Conservation (phyloP, 441 rosid genomes). For the Macaranga tanarius region DNA sequence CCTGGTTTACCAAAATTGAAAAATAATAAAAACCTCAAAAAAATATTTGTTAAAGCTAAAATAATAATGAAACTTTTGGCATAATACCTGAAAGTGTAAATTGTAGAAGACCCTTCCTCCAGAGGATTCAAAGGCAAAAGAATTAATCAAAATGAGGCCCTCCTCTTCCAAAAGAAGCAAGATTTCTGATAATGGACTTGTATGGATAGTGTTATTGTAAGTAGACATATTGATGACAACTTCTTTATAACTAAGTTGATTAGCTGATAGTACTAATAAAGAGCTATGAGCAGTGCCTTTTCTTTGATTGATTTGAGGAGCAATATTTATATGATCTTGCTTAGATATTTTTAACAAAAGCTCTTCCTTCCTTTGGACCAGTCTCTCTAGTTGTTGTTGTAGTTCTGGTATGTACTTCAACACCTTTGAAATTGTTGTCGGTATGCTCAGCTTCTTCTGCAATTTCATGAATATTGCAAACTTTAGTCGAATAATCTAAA, state of each 20-base stretch:
- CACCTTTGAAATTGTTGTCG: slow-evolving; percentile 47
- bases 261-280: slow-evolving; percentile 36
- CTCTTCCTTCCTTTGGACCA: slow-evolving; percentile 39
- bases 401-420: slow-evolving; percentile 58
- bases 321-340: slow-evolving; percentile 5
- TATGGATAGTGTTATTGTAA: slow-evolving; percentile 10
- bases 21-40: too few species aligned
- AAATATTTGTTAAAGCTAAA: too few species aligned
- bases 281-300: neutral
- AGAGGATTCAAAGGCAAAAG: slow-evolving; percentile 55
- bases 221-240: slow-evolving; percentile 52
- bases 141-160: slow-evolving; percentile 44
- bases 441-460: slow-evolving; percentile 59
- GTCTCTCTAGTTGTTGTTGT: slow-evolving; percentile 43
- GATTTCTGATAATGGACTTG: slow-evolving; percentile 39
- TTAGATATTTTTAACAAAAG: slow-evolving; percentile 30
- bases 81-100: slow-evolving; percentile 47
- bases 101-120: slow-evolving; percentile 51
- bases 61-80: too few species aligned
- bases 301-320: slow-evolving; percentile 23
- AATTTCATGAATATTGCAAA: neutral
- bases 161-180: slow-evolving; percentile 44
- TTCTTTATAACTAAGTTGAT: slow-evolving; percentile 40
- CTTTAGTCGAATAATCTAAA: neutral
- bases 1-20: too few species aligned